These are phyloP conservation scores for Beauveria bassiana DNA, from an alignment of 2,329 filamentous ascomycete species.

Conservation along the genomic window DNA sequence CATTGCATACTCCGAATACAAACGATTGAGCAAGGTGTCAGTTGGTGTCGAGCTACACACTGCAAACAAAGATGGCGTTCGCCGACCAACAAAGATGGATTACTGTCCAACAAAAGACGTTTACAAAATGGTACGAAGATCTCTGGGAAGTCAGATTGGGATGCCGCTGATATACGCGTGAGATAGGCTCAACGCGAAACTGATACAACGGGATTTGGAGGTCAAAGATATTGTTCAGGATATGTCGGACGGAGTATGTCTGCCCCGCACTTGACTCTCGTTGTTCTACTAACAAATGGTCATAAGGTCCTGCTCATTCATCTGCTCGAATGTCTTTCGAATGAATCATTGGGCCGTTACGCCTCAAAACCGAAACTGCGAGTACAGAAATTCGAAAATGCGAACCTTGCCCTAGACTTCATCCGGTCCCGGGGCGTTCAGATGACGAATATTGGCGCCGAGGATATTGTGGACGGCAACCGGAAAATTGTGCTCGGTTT, in stretches of 20 bases:
- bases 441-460: constrained; percentile 96
- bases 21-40: background rate
- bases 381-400: constrained; percentile 96
- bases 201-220: constrained; percentile 67
- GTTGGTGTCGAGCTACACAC: background rate
- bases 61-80: constrained; percentile 48
- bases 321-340: constrained; percentile 89
- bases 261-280: background rate
- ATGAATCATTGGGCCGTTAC: constrained; percentile 92
- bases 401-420: constrained; percentile 89
- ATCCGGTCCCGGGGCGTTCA: constrained; percentile 87
- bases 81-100: constrained; percentile 61
- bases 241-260: constrained; percentile 83
- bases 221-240: constrained; percentile 84
- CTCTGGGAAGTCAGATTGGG: background rate
- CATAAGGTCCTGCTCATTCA: constrained; percentile 85
- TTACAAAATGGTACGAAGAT: constrained; percentile 72
- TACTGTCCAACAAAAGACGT: constrained; percentile 94
- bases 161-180: background rate
- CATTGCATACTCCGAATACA: background rate
- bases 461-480: constrained; percentile 97
- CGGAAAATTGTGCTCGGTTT: constrained; percentile 93
- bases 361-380: constrained; percentile 92
- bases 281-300: constrained; percentile 15
- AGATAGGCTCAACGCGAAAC: constrained; percentile 86